A percentile compares a stretch with the other conserved stretches of the same genome.
Evolutionary conservation across 2,329 filamentous ascomycete species (phyloP).

Genomic region (Penicillium sp.): DNA sequence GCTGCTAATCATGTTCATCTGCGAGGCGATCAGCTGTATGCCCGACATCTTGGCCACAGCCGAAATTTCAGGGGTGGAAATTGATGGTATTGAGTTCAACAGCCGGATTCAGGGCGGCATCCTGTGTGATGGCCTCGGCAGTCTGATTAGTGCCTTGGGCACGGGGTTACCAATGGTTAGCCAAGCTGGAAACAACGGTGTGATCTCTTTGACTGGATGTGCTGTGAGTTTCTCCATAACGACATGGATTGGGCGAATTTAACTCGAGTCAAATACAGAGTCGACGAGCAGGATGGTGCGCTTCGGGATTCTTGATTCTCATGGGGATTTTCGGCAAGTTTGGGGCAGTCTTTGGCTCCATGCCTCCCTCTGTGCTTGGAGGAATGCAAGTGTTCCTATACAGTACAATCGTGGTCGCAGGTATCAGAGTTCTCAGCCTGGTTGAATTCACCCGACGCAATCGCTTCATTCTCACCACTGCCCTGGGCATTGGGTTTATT

Average conservation of each 20-base stretch:
- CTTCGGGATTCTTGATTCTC: constrained; percentile 71
- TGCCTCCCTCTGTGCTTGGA: constrained; percentile 65
- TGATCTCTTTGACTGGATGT: constrained; percentile 77
- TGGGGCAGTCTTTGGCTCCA: constrained; percentile 73
- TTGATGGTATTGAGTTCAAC: constrained; percentile 62
- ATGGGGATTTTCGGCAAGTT: constrained; percentile 85
- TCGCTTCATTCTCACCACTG: constrained; percentile 76
- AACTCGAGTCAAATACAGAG: constrained; percentile 44
- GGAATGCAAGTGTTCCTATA: constrained; percentile 82
- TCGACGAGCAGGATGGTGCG: constrained; percentile 74
- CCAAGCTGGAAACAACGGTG: constrained; percentile 82
- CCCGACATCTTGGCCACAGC: constrained; percentile 67
- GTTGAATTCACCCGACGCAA: constrained; percentile 75
- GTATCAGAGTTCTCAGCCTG: constrained; percentile 70
- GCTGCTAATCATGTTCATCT: constrained; percentile 54
- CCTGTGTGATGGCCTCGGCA: constrained; percentile 73
- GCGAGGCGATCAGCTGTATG: constrained; percentile 67
- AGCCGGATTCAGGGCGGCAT: constrained; percentile 65
- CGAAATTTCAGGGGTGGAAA: constrained; percentile 60
- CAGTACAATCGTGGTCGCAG: constrained; percentile 70
- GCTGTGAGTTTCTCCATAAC: constrained; percentile 44
- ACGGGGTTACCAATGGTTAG: constrained; percentile 78
- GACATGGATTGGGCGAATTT: not conserved
- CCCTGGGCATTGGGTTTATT: constrained; percentile 69
- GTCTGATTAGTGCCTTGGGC: constrained; percentile 70